Evolutionary conservation across 345 rosid species (phyloP).

Genomic region (Camelina hispida): DNA sequence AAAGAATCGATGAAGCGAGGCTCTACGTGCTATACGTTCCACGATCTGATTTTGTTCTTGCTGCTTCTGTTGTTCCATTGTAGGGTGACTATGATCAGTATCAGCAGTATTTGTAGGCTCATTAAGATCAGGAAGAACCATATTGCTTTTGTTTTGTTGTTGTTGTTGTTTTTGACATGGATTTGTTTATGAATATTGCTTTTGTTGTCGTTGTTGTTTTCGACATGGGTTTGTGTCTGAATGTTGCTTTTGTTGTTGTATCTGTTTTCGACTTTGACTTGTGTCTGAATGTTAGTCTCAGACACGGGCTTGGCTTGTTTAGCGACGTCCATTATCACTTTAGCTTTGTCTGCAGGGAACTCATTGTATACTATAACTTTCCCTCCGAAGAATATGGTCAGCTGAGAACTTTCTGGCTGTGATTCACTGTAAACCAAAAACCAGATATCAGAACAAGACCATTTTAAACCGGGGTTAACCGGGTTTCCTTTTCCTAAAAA

Average conservation of each 20-base stretch:
- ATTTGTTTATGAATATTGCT: neutral
- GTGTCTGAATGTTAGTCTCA: constrained; percentile 13
- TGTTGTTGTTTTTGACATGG: no score
- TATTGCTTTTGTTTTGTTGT: constrained; percentile 24
- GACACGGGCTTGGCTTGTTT: constrained; percentile 34
- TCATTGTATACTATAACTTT: constrained; percentile 54
- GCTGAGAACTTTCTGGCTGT: constrained; percentile 45
- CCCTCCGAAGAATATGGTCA: constrained; percentile 78
- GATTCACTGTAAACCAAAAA: constrained; percentile 31
- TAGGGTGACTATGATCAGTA: constrained; percentile 1
- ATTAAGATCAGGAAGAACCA: constrained; percentile 51
- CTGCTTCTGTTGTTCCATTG: constrained; percentile 18
- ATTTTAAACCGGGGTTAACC: constrained; percentile 4
- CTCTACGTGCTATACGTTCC: constrained; percentile 56
- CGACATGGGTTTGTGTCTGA: neutral
- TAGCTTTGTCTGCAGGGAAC: constrained; percentile 63
- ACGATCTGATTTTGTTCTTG: constrained; percentile 38
- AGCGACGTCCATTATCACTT: constrained; percentile 60
- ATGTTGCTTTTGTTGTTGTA: constrained; percentile 23
- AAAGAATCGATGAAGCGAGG: constrained; percentile 74
- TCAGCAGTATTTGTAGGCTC: constrained; percentile 36
- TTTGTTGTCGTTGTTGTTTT: constrained; percentile 21
- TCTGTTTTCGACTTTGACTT: constrained; percentile 1
- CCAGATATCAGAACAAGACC: constrained; percentile 3
- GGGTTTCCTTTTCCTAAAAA: neutral